Conservation (phyloP, 169 alveolate genomes). For the Eimeria praecox region DNA sequence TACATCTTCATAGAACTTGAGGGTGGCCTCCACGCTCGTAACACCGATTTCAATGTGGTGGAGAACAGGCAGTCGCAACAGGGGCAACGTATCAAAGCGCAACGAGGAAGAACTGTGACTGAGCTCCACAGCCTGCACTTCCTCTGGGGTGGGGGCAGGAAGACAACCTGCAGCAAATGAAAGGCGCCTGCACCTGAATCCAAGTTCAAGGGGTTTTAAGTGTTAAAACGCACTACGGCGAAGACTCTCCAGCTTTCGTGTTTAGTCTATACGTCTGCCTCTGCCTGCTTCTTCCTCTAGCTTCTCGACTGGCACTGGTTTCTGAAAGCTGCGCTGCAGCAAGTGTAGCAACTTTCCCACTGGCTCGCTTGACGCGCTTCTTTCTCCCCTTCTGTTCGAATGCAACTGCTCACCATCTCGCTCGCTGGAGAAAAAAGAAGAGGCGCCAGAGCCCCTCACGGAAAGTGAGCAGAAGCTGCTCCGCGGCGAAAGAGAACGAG, state of each 20-base stretch:
- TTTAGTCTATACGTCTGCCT: too few relatives aligned
- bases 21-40: conserved; percentile 1
- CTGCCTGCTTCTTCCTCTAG: too few relatives aligned
- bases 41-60: conserved; percentile 56
- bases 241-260: too few relatives aligned
- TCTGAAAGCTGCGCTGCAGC: neutral
- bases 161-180: neutral
- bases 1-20: conserved; percentile 47
- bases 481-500: neutral
- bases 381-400: too few relatives aligned
- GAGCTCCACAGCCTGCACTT: conserved; percentile 15
- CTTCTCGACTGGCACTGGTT: neutral
- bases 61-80: conserved; percentile 5
- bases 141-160: conserved; percentile 27
- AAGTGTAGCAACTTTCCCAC: too few relatives aligned
- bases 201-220: neutral
- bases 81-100: conserved; percentile 53
- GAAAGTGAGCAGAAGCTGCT: neutral
- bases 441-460: neutral
- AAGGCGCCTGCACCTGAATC: neutral
- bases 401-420: neutral
- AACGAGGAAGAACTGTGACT: neutral
- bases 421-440: neutral
- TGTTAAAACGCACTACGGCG: too few relatives aligned
- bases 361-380: too few relatives aligned